phyloP scores from a whole-genome alignment of 129 eudicot species.

The sunflower (Helianthus annuus) region DNA sequence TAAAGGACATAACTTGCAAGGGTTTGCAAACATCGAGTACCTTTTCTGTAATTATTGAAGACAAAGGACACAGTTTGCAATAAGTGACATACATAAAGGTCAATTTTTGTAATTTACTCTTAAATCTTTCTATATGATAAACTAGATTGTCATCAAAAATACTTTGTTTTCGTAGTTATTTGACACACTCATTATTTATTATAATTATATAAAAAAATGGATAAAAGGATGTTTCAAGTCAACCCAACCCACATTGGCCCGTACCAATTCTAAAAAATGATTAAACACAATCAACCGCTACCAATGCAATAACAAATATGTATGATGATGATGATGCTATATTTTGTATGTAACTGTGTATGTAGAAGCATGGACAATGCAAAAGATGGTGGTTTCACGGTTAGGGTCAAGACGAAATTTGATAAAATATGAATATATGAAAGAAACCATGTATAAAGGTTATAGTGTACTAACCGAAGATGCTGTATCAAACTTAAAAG shows the following conservation, averaged over 20 bases:
- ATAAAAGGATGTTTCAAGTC: not conserved
- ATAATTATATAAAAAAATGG: not conserved
- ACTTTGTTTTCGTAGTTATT: not conserved
- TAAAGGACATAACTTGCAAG: too few relatives aligned
- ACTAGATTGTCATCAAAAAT: not conserved
- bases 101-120: too few relatives aligned
- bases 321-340: not conserved
- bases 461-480: constrained; percentile 51
- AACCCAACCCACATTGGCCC: not conserved
- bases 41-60: too few relatives aligned
- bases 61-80: too few relatives aligned
- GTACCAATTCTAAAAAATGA: not conserved
- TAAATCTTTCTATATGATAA: not conserved
- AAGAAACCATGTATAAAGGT: constrained; percentile 3
- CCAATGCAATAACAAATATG: constrained; percentile 13
- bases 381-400: constrained; percentile 6
- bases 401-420: not conserved
- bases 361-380: not conserved
- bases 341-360: not conserved
- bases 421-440: constrained; percentile 4
- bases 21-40: too few relatives aligned
- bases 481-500: constrained; percentile 44
- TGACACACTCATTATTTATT: too few relatives aligned
- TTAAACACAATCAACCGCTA: not conserved
- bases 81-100: too few relatives aligned